Percentiles rank a stretch among this genome's conserved stretches.
Conservation (phyloP, 805 yeast species). For the Saccharomycopsis sp. region DNA sequence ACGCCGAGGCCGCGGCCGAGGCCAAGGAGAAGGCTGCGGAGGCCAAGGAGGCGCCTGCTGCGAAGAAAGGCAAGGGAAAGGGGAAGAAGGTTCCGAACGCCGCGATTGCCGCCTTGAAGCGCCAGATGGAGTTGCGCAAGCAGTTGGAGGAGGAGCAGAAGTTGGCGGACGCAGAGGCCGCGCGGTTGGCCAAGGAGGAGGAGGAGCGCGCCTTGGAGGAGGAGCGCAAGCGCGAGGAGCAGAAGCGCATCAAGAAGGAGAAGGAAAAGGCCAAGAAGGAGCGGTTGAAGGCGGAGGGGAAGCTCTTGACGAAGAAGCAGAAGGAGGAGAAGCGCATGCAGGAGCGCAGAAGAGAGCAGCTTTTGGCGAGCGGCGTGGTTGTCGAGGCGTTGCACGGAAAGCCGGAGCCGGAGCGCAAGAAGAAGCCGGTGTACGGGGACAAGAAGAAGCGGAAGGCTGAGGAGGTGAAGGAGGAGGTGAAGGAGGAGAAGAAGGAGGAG, state of each 20-base stretch:
- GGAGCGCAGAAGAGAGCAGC: slow-evolving; percentile 84
- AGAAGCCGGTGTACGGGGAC: slow-evolving; percentile 63
- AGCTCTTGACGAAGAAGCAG: slow-evolving; percentile 87
- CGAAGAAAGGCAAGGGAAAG: slow-evolving; percentile 34
- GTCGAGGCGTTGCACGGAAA: slow-evolving; percentile 26
- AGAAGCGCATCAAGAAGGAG: slow-evolving; percentile 67
- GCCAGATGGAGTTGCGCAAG: slow-evolving; percentile 82
- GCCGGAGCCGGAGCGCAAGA: slow-evolving; percentile 37
- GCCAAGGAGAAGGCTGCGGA: slow-evolving; percentile 27
- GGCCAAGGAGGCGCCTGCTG: slow-evolving; percentile 32
- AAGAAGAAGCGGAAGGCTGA: slow-evolving; percentile 52
- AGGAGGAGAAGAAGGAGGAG: slow-evolving; percentile 22
- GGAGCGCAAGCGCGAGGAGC: slow-evolving; percentile 46
- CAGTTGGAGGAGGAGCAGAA: slow-evolving; percentile 81
- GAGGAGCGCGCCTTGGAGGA: slow-evolving; percentile 41
- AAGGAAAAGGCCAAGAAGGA: slow-evolving; percentile 82
- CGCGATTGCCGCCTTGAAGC: slow-evolving; percentile 84
- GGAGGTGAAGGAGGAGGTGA: slow-evolving; percentile 24
- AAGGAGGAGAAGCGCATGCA: slow-evolving; percentile 81
- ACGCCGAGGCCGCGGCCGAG: slow-evolving; percentile 28
- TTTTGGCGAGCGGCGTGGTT: slow-evolving; percentile 67
- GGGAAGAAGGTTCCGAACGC: slow-evolving; percentile 80
- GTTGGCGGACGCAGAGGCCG: slow-evolving; percentile 71
- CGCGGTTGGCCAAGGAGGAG: slow-evolving; percentile 40
- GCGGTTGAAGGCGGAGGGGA: slow-evolving; percentile 94